Percentiles rank a stretch among this genome's conserved stretches.
Conservation (phyloP, 202 grass and related monocot species). For the Zoysia matrella region DNA sequence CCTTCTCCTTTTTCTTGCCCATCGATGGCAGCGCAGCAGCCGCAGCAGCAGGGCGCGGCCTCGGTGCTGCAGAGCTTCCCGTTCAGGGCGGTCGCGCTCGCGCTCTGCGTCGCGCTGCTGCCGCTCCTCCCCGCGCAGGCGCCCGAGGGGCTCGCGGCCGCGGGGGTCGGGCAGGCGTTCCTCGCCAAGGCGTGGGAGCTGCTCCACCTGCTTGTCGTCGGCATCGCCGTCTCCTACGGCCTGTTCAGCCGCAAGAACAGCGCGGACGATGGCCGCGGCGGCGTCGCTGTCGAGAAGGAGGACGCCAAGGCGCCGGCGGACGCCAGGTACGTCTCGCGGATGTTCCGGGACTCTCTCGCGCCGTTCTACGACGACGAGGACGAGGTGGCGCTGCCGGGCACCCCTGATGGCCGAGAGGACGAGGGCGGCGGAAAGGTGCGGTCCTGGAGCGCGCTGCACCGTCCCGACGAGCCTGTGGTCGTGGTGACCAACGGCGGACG, state of each 20-base stretch:
- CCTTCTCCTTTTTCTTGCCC: not conserved
- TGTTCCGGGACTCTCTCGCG: slow-evolving; percentile 54
- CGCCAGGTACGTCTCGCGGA: slow-evolving; percentile 60
- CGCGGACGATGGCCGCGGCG: slow-evolving; percentile 15
- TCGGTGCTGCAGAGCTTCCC: slow-evolving; percentile 62
- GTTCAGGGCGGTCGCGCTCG: slow-evolving; percentile 68
- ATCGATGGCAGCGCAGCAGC: slow-evolving; percentile 61
- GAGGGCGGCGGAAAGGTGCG: slow-evolving; percentile 22
- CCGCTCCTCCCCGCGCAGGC: slow-evolving; percentile 63
- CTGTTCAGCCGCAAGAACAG: slow-evolving; percentile 84
- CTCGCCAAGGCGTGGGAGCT: slow-evolving; percentile 82
- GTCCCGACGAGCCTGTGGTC: slow-evolving; percentile 49
- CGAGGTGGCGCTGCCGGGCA: slow-evolving; percentile 8
- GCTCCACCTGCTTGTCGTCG: slow-evolving; percentile 84
- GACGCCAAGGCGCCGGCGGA: slow-evolving; percentile 25
- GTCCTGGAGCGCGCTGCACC: slow-evolving; percentile 62
- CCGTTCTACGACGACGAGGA: slow-evolving; percentile 64
- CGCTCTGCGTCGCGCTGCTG: slow-evolving; percentile 65
- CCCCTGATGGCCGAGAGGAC: not conserved
- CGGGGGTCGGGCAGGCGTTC: slow-evolving; percentile 50
- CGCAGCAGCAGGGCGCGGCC: slow-evolving; percentile 31
- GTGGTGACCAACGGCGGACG: slow-evolving; percentile 35
- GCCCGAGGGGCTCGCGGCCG: slow-evolving; percentile 36
- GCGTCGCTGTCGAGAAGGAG: slow-evolving; percentile 22
- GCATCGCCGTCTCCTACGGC: slow-evolving; percentile 87